These are phyloP conservation scores for Pulveroboletus frians DNA, from an alignment of 768 basidiomycete genomes.

Conservation along the genomic window DNA sequence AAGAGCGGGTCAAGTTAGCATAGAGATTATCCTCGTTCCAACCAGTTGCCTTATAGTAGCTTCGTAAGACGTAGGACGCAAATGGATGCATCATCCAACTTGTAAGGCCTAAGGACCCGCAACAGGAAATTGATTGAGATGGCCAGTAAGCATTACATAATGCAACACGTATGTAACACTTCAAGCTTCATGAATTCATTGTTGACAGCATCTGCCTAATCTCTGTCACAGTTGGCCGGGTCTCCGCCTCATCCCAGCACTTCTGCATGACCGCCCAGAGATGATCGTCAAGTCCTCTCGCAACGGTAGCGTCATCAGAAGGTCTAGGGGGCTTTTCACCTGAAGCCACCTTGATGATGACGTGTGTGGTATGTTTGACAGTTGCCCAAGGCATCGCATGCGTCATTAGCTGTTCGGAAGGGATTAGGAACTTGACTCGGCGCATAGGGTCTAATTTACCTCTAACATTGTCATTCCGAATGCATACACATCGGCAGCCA, in stretches of 20 bases:
- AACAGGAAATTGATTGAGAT: neutral
- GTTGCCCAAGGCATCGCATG: slow-evolving; percentile 49
- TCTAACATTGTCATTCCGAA: slow-evolving; percentile 56
- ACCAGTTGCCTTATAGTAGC: slow-evolving; percentile 87
- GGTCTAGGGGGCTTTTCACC: slow-evolving; percentile 45
- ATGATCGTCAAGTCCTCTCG: slow-evolving; percentile 42
- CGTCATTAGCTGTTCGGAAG: slow-evolving; percentile 42
- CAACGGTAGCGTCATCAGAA: slow-evolving; percentile 26
- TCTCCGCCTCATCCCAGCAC: slow-evolving; percentile 40
- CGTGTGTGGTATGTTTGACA: slow-evolving; percentile 48
- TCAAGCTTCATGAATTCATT: too few relatives aligned
- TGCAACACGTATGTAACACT: neutral
- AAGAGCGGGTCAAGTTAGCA: slow-evolving; percentile 83
- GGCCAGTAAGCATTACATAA: slow-evolving; percentile 14
- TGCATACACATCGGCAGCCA: slow-evolving; percentile 49
- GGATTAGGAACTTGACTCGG: neutral
- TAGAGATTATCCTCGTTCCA: slow-evolving; percentile 98
- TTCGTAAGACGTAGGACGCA: slow-evolving; percentile 80
- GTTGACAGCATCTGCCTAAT: slow-evolving; percentile 24
- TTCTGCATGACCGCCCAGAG: slow-evolving; percentile 41
- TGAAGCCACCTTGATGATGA: slow-evolving; percentile 39
- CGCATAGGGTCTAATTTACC: slow-evolving; percentile 25
- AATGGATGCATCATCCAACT: slow-evolving; percentile 68
- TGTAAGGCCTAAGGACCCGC: too few relatives aligned
- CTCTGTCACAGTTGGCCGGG: slow-evolving; percentile 39